These are phyloP conservation scores for Butyriboletus regius DNA, from an alignment of 1,284 basidiomycete genomes.

Conservation along the genomic window DNA sequence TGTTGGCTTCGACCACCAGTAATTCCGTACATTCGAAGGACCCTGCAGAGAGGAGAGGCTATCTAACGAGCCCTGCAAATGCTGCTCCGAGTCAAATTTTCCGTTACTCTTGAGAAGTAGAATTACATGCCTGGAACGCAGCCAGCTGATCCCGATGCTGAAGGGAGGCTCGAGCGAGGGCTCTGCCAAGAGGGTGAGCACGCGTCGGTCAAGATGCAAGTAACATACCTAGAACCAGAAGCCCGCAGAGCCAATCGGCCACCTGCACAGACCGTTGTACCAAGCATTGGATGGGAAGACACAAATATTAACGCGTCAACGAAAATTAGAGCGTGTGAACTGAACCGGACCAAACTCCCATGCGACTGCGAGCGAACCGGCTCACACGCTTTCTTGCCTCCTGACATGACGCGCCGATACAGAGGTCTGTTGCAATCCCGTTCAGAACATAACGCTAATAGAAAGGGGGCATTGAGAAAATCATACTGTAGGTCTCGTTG, in stretches of 20 bases:
- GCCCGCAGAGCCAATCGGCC: conserved; percentile 25
- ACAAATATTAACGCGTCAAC: background rate
- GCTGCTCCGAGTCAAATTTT: conserved; percentile 9
- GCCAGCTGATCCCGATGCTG: conserved; percentile 10
- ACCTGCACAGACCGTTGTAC: conserved; percentile 17
- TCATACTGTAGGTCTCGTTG: conserved; percentile 53
- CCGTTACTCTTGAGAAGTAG: background rate
- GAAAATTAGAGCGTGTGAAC: conserved; percentile 7
- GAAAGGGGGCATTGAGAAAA: conserved; percentile 46
- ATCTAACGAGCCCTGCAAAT: conserved; percentile 1
- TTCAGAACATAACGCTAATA: background rate
- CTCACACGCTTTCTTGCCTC: conserved; percentile 15
- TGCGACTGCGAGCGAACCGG: conserved; percentile 9
- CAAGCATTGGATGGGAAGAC: conserved; percentile 15
- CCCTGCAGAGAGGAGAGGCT: conserved; percentile 3
- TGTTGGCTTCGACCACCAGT: conserved; percentile 30
- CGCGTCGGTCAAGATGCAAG: background rate
- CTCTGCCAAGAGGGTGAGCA: conserved; percentile 13
- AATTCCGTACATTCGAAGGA: conserved; percentile 21
- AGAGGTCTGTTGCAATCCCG: conserved; percentile 17
- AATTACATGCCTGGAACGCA: conserved; percentile 22
- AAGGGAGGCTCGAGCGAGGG: conserved; percentile 7
- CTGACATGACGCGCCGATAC: conserved; percentile 17
- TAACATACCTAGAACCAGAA: conserved; percentile 20
- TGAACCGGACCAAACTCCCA: conserved; percentile 11